Percentiles rank a stretch among this genome's conserved stretches.
Evolutionary conservation across 768 basidiomycete species (phyloP).

Genomic region (Gelatoporia subvermispora): DNA sequence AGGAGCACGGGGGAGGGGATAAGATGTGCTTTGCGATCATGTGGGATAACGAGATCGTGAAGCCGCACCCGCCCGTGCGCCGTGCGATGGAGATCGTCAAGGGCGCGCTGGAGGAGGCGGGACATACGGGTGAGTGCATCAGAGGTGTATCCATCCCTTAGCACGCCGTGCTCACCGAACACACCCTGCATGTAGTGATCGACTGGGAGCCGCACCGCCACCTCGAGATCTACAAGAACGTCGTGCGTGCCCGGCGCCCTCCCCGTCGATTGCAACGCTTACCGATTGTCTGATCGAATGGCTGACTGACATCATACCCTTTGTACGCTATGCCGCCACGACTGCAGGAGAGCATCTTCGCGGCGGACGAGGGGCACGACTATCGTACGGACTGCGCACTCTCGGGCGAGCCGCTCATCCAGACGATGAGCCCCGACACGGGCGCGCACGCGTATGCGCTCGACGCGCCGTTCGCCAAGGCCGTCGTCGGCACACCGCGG

Average conservation of each 20-base stretch:
- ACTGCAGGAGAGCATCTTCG: conserved; percentile 31
- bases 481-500: conserved; percentile 35
- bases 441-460: conserved; percentile 34
- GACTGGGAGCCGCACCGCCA: conserved; percentile 64
- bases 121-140: conserved; percentile 52
- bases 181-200: conserved; percentile 42
- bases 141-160: background rate
- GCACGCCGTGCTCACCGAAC: background rate
- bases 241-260: conserved; percentile 12
- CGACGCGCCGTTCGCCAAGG: conserved; percentile 39
- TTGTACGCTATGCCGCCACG: background rate
- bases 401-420: conserved; percentile 40
- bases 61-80: conserved; percentile 61
- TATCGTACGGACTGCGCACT: conserved; percentile 28
- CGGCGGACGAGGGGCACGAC: conserved; percentile 39
- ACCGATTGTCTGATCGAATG: background rate
- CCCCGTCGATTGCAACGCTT: background rate
- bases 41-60: conserved; percentile 58
- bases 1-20: conserved; percentile 41
- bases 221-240: conserved; percentile 34
- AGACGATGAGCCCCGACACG: conserved; percentile 31
- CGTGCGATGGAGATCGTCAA: conserved; percentile 56
- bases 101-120: conserved; percentile 52
- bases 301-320: background rate
- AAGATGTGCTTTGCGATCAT: conserved; percentile 51